Conservation (phyloP, 2,329 filamentous ascomycete species). For the Alternaria triticina region DNA sequence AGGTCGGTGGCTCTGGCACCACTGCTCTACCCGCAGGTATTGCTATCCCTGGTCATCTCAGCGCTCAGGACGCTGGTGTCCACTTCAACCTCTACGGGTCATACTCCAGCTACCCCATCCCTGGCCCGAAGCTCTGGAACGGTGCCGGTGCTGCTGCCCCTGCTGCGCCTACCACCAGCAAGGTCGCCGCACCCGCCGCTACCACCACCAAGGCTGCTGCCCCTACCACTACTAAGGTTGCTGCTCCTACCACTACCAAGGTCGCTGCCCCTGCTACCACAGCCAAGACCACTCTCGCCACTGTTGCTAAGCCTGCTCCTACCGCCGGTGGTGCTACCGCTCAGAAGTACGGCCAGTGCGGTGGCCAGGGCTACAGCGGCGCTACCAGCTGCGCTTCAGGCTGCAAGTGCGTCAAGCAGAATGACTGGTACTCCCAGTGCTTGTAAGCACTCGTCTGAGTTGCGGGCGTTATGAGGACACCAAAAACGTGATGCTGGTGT, state of each 20-base stretch:
- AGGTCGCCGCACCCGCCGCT: slow-evolving; percentile 13
- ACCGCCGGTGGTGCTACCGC: slow-evolving; percentile 27
- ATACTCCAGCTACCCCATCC: slow-evolving; percentile 43
- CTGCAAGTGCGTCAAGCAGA: slow-evolving; percentile 48
- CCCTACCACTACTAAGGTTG: slow-evolving; percentile 1
- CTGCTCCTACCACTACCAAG: slow-evolving; percentile 10
- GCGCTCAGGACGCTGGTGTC: slow-evolving; percentile 48
- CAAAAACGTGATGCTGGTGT: neutral
- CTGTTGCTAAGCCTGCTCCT: slow-evolving; percentile 24
- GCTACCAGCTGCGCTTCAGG: slow-evolving; percentile 50
- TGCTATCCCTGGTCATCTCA: slow-evolving; percentile 54
- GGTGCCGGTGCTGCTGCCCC: slow-evolving; percentile 25
- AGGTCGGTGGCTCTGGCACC: slow-evolving; percentile 44
- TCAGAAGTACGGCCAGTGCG: slow-evolving; percentile 53
- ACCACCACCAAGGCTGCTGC: slow-evolving; percentile 15
- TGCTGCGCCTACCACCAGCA: slow-evolving; percentile 16
- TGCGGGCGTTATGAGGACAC: neutral
- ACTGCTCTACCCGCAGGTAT: slow-evolving; percentile 49
- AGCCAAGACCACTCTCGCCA: slow-evolving; percentile 29
- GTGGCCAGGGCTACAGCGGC: slow-evolving; percentile 53
- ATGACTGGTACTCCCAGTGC: slow-evolving; percentile 58
- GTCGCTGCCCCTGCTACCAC: slow-evolving; percentile 13
- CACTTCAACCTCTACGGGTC: slow-evolving; percentile 51
- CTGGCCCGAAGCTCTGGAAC: slow-evolving; percentile 46
- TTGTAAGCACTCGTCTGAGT: slow-evolving; percentile 18